These are phyloP conservation scores for Macrophomina phaseolina DNA, from an alignment of 2,329 filamentous ascomycete genomes.

Conservation along the genomic window DNA sequence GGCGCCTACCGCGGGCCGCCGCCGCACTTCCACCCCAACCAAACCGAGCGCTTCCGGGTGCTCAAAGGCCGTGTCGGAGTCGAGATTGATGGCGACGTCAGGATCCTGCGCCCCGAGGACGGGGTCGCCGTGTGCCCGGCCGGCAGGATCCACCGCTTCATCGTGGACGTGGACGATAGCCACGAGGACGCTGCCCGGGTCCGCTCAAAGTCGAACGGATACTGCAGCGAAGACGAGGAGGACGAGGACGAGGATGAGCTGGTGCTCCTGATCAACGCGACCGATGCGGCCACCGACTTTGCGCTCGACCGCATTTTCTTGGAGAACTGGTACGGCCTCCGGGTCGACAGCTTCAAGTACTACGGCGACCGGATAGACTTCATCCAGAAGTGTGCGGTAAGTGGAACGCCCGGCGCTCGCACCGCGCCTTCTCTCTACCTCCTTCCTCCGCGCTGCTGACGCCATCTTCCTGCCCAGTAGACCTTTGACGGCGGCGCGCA, in stretches of 20 bases:
- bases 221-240: constrained; percentile 3
- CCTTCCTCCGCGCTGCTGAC: no score
- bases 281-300: constrained; percentile 36
- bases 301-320: constrained; percentile 44
- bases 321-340: constrained; percentile 47
- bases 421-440: no score
- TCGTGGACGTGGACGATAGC: background rate
- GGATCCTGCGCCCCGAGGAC: constrained; percentile 32
- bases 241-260: no score
- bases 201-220: background rate
- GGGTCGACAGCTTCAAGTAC: constrained; percentile 37
- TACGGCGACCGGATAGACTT: constrained; percentile 34
- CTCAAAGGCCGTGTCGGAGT: constrained; percentile 33
- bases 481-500: constrained; percentile 50
- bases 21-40: constrained; percentile 37
- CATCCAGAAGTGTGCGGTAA: constrained; percentile 34
- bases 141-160: background rate
- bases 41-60: constrained; percentile 36
- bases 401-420: no score
- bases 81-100: constrained; percentile 34
- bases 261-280: constrained; percentile 20
- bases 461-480: constrained; percentile 29
- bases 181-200: no score
- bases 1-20: constrained; percentile 29
- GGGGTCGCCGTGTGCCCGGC: constrained; percentile 29